These are phyloP conservation scores for Pseudocercospora cruenta DNA, from an alignment of 2,329 filamentous ascomycete species.

Conservation along the genomic window DNA sequence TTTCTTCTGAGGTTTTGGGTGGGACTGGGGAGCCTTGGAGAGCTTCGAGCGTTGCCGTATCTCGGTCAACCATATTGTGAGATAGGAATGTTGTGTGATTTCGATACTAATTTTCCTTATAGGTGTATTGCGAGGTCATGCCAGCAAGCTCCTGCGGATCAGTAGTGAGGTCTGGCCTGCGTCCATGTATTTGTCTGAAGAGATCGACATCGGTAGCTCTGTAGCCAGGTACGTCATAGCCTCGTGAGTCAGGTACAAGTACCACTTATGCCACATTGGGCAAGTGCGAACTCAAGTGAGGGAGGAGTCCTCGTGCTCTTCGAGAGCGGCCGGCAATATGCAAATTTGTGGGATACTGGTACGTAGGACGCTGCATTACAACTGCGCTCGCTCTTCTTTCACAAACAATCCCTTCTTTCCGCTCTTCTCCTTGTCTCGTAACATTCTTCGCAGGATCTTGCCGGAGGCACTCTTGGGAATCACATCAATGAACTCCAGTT, in stretches of 20 bases:
- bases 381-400: slow-evolving; percentile 40
- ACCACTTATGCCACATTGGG: background rate
- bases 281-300: slow-evolving; percentile 3
- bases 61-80: background rate
- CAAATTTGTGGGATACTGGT: background rate
- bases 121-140: background rate
- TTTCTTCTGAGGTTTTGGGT: slow-evolving; percentile 7
- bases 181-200: background rate
- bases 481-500: slow-evolving; percentile 45
- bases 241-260: background rate
- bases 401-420: slow-evolving; percentile 39
- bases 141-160: background rate
- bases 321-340: background rate
- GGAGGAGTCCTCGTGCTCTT: background rate
- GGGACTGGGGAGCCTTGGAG: background rate
- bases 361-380: slow-evolving; percentile 24
- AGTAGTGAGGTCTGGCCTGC: background rate
- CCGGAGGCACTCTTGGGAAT: slow-evolving; percentile 41
- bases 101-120: background rate
- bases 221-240: background rate
- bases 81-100: background rate
- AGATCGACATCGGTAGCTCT: background rate
- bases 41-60: slow-evolving; percentile 2
- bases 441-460: slow-evolving; percentile 45
- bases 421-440: slow-evolving; percentile 47